A percentile compares a stretch with the other conserved stretches of the same genome.
These are phyloP conservation scores for Populus hybrid DNA, from an alignment of 441 rosid species.

Conservation along the genomic window DNA sequence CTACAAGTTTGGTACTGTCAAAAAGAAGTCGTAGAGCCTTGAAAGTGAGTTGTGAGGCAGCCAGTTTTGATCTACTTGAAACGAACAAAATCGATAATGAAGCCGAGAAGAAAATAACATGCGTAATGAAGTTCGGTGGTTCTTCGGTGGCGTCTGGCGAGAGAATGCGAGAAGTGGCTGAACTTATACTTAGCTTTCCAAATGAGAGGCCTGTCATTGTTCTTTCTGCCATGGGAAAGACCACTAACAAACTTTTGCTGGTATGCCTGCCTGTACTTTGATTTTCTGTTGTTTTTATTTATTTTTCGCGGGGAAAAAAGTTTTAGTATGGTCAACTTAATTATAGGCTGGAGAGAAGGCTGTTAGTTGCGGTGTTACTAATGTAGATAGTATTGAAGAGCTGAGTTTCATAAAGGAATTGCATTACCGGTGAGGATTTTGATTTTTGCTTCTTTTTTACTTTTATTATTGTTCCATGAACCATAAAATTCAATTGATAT, in stretches of 20 bases:
- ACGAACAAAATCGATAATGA: constrained; percentile 25
- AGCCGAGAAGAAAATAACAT: constrained; percentile 40
- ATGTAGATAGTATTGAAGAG: constrained; percentile 61
- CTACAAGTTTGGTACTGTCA: constrained; percentile 26
- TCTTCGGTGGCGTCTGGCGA: constrained; percentile 71
- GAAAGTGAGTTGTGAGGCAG: constrained; percentile 51
- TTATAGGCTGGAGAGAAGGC: constrained; percentile 91
- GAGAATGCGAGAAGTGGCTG: constrained; percentile 81
- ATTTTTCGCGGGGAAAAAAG: background rate
- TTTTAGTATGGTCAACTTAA: constrained; percentile 6
- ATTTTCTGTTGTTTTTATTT: background rate
- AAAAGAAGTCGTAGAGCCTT: constrained; percentile 31
- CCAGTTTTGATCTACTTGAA: constrained; percentile 44
- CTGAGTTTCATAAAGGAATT: constrained; percentile 62
- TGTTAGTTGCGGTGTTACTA: constrained; percentile 75
- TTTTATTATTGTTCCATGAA: background rate
- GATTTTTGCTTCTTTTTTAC: constrained; percentile 3
- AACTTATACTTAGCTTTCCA: constrained; percentile 64
- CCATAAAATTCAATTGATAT: background rate
- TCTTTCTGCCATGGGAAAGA: constrained; percentile 93
- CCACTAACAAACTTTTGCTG: constrained; percentile 77
- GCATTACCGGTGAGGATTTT: constrained; percentile 49
- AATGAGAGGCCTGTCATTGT: constrained; percentile 83
- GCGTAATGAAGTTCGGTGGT: constrained; percentile 94
- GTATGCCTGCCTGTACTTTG: constrained; percentile 31